Conservation (phyloP, 1,284 basidiomycete genomes). For the Cerrena zonata region DNA sequence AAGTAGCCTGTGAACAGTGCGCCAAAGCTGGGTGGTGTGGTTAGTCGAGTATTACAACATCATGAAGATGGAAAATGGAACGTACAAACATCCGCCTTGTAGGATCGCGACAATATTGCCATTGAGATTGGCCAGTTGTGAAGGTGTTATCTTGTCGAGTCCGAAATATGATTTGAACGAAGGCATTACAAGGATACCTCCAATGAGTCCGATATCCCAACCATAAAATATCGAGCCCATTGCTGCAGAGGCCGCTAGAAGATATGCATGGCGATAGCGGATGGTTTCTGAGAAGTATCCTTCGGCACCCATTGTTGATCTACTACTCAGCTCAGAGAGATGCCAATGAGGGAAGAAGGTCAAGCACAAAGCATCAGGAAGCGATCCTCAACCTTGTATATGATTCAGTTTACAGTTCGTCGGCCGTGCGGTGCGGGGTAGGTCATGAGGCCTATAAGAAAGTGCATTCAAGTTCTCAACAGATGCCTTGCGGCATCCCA, state of each 20-base stretch:
- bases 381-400: too few species aligned
- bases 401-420: too few species aligned
- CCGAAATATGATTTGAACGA: conserved; percentile 47
- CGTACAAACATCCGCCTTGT: conserved; percentile 56
- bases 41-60: too few species aligned
- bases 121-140: conserved; percentile 34
- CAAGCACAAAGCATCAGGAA: too few species aligned
- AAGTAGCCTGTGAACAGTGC: conserved; percentile 38
- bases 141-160: conserved; percentile 31
- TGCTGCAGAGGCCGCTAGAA: conserved; percentile 38
- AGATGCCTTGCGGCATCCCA: too few species aligned
- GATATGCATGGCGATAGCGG: conserved; percentile 40
- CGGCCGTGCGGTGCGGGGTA: too few species aligned
- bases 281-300: conserved; percentile 22
- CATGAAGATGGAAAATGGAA: conserved; percentile 16
- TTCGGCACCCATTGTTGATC: conserved; percentile 12
- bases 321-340: too few species aligned
- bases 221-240: conserved; percentile 44
- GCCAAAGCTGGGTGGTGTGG: conserved; percentile 42
- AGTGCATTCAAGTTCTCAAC: too few species aligned
- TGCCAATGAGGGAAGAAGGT: too few species aligned
- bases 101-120: conserved; percentile 56
- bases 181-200: conserved; percentile 39
- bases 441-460: too few species aligned
- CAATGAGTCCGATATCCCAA: conserved; percentile 40